These are phyloP conservation scores for Cystofilobasidium macerans DNA, from an alignment of 768 basidiomycete genomes.

Conservation along the genomic window DNA sequence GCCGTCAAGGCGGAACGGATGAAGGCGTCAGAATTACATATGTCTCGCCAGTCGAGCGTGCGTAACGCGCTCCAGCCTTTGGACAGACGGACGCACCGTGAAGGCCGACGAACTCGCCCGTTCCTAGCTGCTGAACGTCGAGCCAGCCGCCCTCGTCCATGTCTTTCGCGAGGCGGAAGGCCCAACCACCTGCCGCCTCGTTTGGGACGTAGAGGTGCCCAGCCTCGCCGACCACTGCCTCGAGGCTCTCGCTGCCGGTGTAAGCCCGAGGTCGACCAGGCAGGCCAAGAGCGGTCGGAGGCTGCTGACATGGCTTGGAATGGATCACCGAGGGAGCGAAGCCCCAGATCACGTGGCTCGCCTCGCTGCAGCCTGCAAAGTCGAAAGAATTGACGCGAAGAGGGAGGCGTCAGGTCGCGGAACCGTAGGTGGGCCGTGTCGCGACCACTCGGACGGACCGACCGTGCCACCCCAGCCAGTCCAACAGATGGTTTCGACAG, in stretches of 20 bases:
- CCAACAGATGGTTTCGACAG: background rate
- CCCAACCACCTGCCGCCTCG: background rate
- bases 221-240: background rate
- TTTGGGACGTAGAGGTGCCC: background rate
- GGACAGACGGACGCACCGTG: background rate
- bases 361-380: background rate
- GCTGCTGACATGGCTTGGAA: background rate
- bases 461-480: background rate
- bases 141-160: background rate
- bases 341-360: background rate
- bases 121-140: background rate
- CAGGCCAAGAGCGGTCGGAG: background rate
- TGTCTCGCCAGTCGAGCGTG: no score
- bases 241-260: background rate
- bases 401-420: background rate
- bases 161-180: background rate
- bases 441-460: background rate
- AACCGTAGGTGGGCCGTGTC: no score
- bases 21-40: background rate
- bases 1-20: background rate
- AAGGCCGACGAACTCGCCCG: background rate
- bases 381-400: no score
- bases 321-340: background rate
- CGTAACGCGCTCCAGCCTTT: no score
- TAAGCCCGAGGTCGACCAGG: background rate